Conservation (phyloP, 805 yeast species). For the Wickerhamiella allomyrinae region DNA sequence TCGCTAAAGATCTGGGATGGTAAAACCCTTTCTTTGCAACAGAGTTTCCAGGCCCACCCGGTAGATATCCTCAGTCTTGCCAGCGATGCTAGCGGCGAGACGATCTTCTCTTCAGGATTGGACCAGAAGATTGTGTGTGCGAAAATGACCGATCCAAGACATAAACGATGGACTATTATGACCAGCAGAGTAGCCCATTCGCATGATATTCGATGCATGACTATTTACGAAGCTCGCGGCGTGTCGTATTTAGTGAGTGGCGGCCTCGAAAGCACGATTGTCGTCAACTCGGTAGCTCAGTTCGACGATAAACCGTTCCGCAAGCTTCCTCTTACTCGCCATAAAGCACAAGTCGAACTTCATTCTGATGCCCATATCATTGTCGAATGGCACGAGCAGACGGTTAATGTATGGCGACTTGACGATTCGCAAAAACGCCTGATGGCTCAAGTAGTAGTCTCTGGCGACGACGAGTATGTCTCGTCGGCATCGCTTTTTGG, state of each 20-base stretch:
- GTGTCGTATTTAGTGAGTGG: conserved; percentile 42
- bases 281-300: conserved; percentile 45
- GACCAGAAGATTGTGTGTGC: conserved; percentile 81
- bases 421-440: conserved; percentile 33
- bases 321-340: conserved; percentile 49
- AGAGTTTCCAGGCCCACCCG: conserved; percentile 70
- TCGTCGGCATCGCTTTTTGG: conserved; percentile 50
- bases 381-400: conserved; percentile 69
- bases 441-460: conserved; percentile 41
- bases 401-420: conserved; percentile 67
- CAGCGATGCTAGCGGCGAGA: conserved; percentile 43
- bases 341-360: conserved; percentile 40
- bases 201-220: conserved; percentile 67
- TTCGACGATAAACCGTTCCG: conserved; percentile 59
- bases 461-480: conserved; percentile 67
- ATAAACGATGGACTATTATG: conserved; percentile 57
- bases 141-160: conserved; percentile 31
- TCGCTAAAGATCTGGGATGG: conserved; percentile 87
- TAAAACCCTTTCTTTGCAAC: conserved; percentile 57
- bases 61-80: conserved; percentile 78
- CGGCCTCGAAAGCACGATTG: conserved; percentile 32
- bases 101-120: conserved; percentile 78
- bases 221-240: conserved; percentile 53
- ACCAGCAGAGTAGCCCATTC: conserved; percentile 71
- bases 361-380: conserved; percentile 38